Percentiles rank a stretch among this genome's conserved stretches.
These are phyloP conservation scores for Linnemannia zychae DNA, from an alignment of 192 early-diverging fungal species.

Conservation along the genomic window DNA sequence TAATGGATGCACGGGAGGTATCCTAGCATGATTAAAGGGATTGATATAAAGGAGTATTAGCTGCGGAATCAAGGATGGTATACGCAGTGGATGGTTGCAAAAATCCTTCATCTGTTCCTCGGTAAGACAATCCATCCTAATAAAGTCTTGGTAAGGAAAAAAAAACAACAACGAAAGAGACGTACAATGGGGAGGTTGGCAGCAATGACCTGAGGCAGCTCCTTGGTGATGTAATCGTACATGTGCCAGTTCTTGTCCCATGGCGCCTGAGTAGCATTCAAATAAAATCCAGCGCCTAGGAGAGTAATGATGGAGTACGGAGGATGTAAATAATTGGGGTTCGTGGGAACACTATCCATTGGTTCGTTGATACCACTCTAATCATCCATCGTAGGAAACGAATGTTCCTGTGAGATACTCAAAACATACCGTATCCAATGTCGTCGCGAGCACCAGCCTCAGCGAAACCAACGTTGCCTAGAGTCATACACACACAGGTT, in stretches of 20 bases:
- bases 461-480: slow-evolving; percentile 71
- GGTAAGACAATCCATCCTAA: not conserved
- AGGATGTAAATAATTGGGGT: not conserved
- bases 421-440: slow-evolving; percentile 71
- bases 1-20: slow-evolving; percentile 69
- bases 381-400: too few species aligned
- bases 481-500: not conserved
- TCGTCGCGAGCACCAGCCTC: slow-evolving; percentile 81
- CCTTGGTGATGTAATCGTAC: slow-evolving; percentile 85
- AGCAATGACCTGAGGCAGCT: slow-evolving; percentile 74
- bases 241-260: slow-evolving; percentile 85
- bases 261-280: slow-evolving; percentile 82
- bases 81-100: not conserved
- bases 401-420: too few species aligned
- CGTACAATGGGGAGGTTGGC: slow-evolving; percentile 72
- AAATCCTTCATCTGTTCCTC: not conserved
- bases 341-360: not conserved
- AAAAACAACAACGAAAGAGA: too few species aligned
- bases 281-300: slow-evolving; percentile 73
- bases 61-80: not conserved
- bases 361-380: too few species aligned
- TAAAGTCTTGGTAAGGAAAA: too few species aligned
- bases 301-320: slow-evolving; percentile 1
- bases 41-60: not conserved
- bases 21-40: slow-evolving; percentile 53